These are phyloP conservation scores for Diutina scorzettiae DNA, from an alignment of 1,139 yeast species.

Conservation along the genomic window DNA sequence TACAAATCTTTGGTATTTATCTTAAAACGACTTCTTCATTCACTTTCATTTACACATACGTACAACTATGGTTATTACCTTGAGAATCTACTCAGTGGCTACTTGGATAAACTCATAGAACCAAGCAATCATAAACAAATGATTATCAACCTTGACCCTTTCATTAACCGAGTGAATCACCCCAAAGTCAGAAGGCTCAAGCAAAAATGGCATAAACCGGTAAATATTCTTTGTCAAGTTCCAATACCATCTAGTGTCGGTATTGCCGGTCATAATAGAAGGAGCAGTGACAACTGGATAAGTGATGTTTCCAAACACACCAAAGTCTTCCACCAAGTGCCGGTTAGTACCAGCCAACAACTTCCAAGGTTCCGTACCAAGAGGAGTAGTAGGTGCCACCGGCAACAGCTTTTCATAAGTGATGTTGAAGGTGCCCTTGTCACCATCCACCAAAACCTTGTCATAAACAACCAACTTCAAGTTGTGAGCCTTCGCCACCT, in stretches of 20 bases:
- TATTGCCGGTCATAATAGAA: conserved; percentile 2
- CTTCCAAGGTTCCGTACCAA: conserved; percentile 27
- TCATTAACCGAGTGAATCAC: conserved; percentile 33
- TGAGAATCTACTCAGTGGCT: too few relatives aligned
- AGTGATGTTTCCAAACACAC: not conserved
- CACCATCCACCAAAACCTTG: not conserved
- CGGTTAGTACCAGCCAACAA: conserved; percentile 31
- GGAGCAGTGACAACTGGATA: conserved; percentile 1
- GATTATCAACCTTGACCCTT: conserved; percentile 22
- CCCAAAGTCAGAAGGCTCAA: conserved; percentile 21
- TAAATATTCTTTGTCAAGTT: conserved; percentile 5
- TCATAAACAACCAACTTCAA: not conserved
- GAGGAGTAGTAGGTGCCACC: conserved; percentile 28
- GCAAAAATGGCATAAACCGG: conserved; percentile 11
- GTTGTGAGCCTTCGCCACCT: not conserved
- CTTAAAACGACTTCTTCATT: too few relatives aligned
- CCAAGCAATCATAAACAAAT: conserved; percentile 31
- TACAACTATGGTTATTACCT: too few relatives aligned
- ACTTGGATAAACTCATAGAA: conserved; percentile 27
- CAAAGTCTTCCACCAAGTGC: conserved; percentile 27
- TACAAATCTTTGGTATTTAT: too few relatives aligned
- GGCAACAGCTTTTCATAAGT: conserved; percentile 10
- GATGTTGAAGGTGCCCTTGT: not conserved
- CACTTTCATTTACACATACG: too few relatives aligned
- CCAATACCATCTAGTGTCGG: conserved; percentile 6